phyloP scores from a whole-genome alignment of 306 rosid species.

The Cucumis melo region DNA sequence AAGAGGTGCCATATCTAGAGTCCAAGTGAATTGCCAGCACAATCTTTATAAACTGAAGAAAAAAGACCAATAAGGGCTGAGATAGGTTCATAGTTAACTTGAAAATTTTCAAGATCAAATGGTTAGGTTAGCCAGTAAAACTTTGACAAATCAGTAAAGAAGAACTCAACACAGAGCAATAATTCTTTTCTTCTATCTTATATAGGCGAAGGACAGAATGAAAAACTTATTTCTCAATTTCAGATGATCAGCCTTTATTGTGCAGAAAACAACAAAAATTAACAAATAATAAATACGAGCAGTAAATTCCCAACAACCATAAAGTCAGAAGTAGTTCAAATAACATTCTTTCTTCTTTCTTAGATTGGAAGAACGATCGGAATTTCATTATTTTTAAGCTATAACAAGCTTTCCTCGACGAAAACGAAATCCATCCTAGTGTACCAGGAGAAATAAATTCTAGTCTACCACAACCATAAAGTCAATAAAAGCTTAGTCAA shows the following conservation, averaged over 20 bases:
- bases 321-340: not conserved
- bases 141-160: not conserved
- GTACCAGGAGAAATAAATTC: not conserved
- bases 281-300: not conserved
- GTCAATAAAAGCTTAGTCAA: constrained; percentile 2
- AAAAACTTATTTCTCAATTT: not conserved
- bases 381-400: not conserved
- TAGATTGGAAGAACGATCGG: not conserved
- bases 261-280: not conserved
- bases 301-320: not conserved
- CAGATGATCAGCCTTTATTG: not conserved
- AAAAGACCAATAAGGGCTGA: not conserved
- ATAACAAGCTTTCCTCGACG: not conserved
- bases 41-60: not conserved
- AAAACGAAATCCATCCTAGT: not conserved
- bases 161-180: not conserved
- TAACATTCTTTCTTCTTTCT: not conserved
- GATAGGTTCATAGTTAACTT: not conserved
- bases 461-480: not conserved
- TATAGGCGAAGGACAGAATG: not conserved
- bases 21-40: not conserved
- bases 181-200: not conserved
- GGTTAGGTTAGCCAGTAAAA: not conserved
- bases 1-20: not conserved
- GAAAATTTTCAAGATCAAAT: not conserved